phyloP scores from a whole-genome alignment of 2,329 filamentous ascomycete genomes.

The Talaromyces sp. region DNA sequence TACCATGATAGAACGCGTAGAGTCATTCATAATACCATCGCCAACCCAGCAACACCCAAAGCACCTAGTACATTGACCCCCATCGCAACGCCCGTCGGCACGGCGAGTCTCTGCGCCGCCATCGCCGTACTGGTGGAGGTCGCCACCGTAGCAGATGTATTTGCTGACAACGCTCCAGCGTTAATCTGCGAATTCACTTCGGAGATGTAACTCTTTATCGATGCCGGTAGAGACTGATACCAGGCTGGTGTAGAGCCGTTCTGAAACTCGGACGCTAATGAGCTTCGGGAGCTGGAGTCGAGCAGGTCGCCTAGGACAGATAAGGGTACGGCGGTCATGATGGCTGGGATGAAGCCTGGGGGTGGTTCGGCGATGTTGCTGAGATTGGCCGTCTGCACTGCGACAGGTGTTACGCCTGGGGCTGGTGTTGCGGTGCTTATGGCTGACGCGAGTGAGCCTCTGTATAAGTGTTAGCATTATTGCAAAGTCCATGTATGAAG shows the following conservation, averaged over 20 bases:
- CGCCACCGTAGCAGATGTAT: slow-evolving; percentile 21
- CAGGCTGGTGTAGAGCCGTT: slow-evolving; percentile 33
- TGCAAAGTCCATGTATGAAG: background rate
- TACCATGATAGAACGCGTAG: slow-evolving; percentile 6
- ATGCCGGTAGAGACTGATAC: slow-evolving; percentile 30
- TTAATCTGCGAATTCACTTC: slow-evolving; percentile 30
- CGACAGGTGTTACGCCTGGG: slow-evolving; percentile 13
- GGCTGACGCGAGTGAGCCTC: slow-evolving; percentile 13
- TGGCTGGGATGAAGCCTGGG: slow-evolving; percentile 27
- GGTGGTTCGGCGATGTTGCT: slow-evolving; percentile 33
- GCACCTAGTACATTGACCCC: slow-evolving; percentile 22
- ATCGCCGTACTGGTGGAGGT: slow-evolving; percentile 19
- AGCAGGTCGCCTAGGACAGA: slow-evolving; percentile 30
- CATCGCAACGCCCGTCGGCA: slow-evolving; percentile 15
- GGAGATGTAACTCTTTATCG: slow-evolving; percentile 33
- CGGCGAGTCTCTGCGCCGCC: slow-evolving; percentile 8
- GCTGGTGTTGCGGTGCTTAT: slow-evolving; percentile 12
- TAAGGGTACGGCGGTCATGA: slow-evolving; percentile 32
- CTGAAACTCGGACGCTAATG: slow-evolving; percentile 30
- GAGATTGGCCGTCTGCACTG: slow-evolving; percentile 29
- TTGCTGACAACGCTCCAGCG: slow-evolving; percentile 28
- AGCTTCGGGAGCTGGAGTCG: slow-evolving; percentile 28
- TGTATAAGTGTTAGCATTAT: background rate
- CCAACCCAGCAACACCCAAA: slow-evolving; percentile 18
- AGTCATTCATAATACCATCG: slow-evolving; percentile 10